Percentiles rank a stretch among this genome's conserved stretches.
Conservation (phyloP, 1,284 basidiomycete species). For the Pseudozyma thailandica region DNA sequence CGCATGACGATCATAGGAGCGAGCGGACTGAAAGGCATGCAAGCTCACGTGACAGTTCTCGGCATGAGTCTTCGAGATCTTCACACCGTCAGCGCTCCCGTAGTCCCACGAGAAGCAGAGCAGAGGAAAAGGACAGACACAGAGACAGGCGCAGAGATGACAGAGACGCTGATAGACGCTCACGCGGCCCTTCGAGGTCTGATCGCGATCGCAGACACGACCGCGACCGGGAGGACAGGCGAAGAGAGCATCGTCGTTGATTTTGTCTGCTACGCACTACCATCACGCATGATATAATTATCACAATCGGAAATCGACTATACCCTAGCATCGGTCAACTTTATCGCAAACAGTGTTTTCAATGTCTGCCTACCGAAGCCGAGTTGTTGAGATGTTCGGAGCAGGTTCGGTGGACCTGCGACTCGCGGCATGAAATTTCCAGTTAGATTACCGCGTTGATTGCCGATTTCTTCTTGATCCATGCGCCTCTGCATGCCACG, state of each 20-base stretch:
- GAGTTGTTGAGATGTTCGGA: too few relatives aligned
- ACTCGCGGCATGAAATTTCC: constrained; percentile 2
- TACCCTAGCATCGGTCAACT: too few relatives aligned
- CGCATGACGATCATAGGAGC: constrained; percentile 24
- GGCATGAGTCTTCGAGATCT: constrained; percentile 15
- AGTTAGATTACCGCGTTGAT: not conserved
- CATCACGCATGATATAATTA: too few relatives aligned
- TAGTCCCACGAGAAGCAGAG: constrained; percentile 15
- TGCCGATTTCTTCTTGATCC: constrained; percentile 19
- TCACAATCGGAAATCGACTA: too few relatives aligned
- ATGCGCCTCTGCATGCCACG: constrained; percentile 7
- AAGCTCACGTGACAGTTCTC: constrained; percentile 27
- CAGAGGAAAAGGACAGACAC: constrained; percentile 42
- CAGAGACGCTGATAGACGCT: constrained; percentile 10
- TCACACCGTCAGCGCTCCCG: constrained; percentile 20
- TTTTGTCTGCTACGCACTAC: not conserved
- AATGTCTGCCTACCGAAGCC: too few relatives aligned
- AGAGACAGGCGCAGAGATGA: constrained; percentile 24
- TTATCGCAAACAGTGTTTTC: too few relatives aligned
- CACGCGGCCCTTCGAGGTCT: constrained; percentile 22
- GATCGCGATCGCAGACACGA: constrained; percentile 48
- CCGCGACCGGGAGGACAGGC: constrained; percentile 27
- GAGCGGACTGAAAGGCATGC: constrained; percentile 46
- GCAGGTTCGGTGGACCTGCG: constrained; percentile 14
- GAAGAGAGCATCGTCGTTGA: constrained; percentile 23